These are phyloP conservation scores for Triticum turgidum DNA, from an alignment of 176 grass and related monocot species.

Conservation along the genomic window DNA sequence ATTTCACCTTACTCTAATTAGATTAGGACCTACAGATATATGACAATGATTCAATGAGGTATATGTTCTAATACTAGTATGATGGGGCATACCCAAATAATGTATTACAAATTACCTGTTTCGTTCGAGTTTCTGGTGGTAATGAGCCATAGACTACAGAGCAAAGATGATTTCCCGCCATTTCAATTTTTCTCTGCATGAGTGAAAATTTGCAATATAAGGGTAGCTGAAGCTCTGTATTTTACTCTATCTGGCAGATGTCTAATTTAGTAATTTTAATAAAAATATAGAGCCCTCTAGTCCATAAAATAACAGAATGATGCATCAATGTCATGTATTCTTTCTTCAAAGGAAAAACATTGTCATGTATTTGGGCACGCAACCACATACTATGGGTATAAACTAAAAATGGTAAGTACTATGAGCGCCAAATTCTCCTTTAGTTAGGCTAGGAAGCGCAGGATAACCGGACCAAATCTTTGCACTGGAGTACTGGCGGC, in stretches of 20 bases:
- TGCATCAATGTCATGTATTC: not conserved
- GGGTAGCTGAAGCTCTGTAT: slow-evolving; percentile 17
- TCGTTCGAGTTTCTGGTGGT: slow-evolving; percentile 94
- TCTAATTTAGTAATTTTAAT: not conserved
- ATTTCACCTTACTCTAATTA: slow-evolving; percentile 18
- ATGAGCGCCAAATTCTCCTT: not conserved
- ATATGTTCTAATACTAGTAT: not conserved
- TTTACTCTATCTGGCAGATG: slow-evolving; percentile 3
- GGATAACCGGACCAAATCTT: not conserved
- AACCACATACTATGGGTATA: not conserved
- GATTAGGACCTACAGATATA: slow-evolving; percentile 4
- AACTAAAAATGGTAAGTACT: not conserved
- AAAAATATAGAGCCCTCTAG: slow-evolving; percentile 5
- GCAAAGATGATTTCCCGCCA: slow-evolving; percentile 78
- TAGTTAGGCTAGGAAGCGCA: not conserved
- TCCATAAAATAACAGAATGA: not conserved
- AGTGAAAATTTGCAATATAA: slow-evolving; percentile 27
- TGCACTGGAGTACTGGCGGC: not conserved
- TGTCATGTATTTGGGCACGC: not conserved
- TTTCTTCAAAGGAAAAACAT: not conserved
- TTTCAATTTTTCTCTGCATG: slow-evolving; percentile 86
- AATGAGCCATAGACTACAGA: slow-evolving; percentile 98
- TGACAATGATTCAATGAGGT: slow-evolving; percentile 10
- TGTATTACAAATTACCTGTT: slow-evolving; percentile 59
- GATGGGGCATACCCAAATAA: slow-evolving; percentile 9